These are phyloP conservation scores for Pseudodiploospora longispora DNA, from an alignment of 2,329 filamentous ascomycete species.

Conservation along the genomic window DNA sequence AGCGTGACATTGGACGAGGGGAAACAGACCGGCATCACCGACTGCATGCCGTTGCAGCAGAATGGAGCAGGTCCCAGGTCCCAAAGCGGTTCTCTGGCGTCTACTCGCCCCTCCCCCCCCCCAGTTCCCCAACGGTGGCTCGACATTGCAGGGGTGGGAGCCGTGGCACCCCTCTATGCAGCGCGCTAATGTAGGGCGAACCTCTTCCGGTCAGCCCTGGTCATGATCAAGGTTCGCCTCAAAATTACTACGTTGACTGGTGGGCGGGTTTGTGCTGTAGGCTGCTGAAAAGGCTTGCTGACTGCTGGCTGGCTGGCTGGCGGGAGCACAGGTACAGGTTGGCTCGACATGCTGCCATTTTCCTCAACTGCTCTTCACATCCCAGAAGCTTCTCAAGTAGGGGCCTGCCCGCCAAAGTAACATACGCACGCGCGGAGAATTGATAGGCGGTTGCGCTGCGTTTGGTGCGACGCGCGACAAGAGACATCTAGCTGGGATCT, in stretches of 20 bases:
- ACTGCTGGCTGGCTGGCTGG: constrained; percentile 1
- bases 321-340: background rate
- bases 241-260: constrained; percentile 18
- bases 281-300: background rate
- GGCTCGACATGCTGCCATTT: constrained; percentile 1
- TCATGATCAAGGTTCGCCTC: constrained; percentile 19
- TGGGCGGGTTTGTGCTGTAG: background rate
- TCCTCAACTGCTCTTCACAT: constrained; percentile 15
- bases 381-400: constrained; percentile 4
- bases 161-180: constrained; percentile 24
- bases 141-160: constrained; percentile 11
- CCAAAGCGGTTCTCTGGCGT: constrained; percentile 2
- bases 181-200: constrained; percentile 25
- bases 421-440: constrained; percentile 2
- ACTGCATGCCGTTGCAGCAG: constrained; percentile 7
- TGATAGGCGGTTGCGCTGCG: constrained; percentile 4
- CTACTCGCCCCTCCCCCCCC: constrained; percentile 1
- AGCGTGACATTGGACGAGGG: background rate
- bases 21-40: constrained; percentile 1
- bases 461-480: constrained; percentile 2
- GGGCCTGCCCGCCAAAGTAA: constrained; percentile 2
- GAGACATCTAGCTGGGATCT: constrained; percentile 5
- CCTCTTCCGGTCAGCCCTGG: constrained; percentile 21
- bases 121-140: constrained; percentile 7
- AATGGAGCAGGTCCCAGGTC: constrained; percentile 3